Conservation (phyloP, 352 stramenopile genomes). For the Blastocystis sp. region DNA sequence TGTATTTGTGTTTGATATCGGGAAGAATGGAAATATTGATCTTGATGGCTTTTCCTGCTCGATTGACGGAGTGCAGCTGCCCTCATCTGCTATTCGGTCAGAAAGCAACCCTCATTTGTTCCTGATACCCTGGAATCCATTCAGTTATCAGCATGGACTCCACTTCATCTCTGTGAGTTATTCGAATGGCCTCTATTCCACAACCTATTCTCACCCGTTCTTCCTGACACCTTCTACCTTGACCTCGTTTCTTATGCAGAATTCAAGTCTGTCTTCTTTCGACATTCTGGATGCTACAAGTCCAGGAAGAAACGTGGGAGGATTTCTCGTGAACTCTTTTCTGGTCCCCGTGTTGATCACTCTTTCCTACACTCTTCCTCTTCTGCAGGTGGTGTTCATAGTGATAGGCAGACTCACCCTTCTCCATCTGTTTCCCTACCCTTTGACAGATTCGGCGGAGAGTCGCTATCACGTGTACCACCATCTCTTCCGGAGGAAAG, state of each 20-base stretch:
- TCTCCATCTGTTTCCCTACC: not conserved
- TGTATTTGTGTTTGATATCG: not conserved
- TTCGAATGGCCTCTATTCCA: not conserved
- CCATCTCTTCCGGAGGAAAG: not conserved
- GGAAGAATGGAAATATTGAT: not conserved
- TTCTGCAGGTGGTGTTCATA: not conserved
- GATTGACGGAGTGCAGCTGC: not conserved
- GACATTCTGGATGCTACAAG: not conserved
- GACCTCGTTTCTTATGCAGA: not conserved
- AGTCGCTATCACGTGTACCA: not conserved
- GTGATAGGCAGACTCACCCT: not conserved
- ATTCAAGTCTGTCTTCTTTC: not conserved
- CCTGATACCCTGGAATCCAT: not conserved
- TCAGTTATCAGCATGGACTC: not conserved
- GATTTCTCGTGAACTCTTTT: not conserved
- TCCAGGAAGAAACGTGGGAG: not conserved
- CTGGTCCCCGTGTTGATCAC: constrained; percentile 9
- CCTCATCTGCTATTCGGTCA: not conserved
- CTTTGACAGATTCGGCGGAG: not conserved
- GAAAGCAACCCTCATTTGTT: constrained; percentile 7
- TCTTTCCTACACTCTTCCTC: not conserved
- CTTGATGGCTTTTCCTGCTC: not conserved
- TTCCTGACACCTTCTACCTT: not conserved
- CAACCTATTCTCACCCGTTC: not conserved
- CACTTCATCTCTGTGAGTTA: not conserved